These are phyloP conservation scores for Citrus medica DNA, from an alignment of 345 rosid genomes.

Conservation along the genomic window DNA sequence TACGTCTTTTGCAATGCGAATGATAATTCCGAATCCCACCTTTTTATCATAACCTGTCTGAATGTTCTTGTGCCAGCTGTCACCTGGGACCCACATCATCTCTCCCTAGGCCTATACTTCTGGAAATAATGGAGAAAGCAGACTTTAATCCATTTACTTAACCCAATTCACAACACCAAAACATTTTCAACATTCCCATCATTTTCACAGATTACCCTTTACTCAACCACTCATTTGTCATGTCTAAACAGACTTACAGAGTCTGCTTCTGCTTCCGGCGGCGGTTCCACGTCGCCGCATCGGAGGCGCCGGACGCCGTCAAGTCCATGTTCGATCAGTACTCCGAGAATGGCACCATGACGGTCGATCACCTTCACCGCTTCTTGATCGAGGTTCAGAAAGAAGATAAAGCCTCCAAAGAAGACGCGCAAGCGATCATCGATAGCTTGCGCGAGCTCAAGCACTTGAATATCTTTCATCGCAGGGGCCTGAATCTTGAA, in stretches of 20 bases:
- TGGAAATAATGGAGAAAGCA: no score
- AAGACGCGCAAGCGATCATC: conserved; percentile 58
- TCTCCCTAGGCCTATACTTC: background rate
- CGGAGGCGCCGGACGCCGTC: conserved; percentile 63
- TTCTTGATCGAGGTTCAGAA: conserved; percentile 66
- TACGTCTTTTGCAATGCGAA: background rate
- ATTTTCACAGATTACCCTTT: background rate
- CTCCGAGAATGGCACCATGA: conserved; percentile 64
- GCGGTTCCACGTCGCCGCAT: conserved; percentile 42
- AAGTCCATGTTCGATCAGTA: conserved; percentile 45
- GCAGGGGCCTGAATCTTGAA: conserved; percentile 51
- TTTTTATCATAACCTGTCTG: background rate
- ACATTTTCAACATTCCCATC: no score
- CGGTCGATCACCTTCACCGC: conserved; percentile 40
- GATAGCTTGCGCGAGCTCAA: conserved; percentile 17
- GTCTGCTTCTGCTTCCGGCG: conserved; percentile 62
- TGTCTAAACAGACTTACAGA: conserved; percentile 70
- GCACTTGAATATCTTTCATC: conserved; percentile 39
- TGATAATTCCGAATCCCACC: background rate
- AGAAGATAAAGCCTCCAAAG: conserved; percentile 41
- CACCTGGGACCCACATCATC: background rate
- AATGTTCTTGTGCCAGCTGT: background rate
- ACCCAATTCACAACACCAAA: no score
- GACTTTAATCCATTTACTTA: no score
- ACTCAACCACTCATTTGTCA: conserved; percentile 1